Evolutionary conservation across 148 eudicot species (phyloP).

Genomic region (Mesembryanthemum crystallinum): DNA sequence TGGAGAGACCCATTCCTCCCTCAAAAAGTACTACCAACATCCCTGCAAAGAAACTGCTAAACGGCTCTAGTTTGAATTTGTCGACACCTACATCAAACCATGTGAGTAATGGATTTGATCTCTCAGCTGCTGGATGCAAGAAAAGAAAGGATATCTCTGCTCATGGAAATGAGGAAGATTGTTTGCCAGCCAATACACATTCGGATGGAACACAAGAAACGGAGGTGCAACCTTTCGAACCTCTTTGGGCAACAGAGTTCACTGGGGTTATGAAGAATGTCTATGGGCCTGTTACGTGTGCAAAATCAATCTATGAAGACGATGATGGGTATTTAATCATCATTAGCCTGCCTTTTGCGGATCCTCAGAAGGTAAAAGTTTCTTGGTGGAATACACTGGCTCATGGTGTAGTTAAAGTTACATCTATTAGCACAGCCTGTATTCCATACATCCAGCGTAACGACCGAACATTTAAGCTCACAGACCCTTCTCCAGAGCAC

Average conservation of each 20-base stretch:
- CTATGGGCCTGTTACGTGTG: slow-evolving; percentile 70
- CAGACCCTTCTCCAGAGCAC: slow-evolving; percentile 72
- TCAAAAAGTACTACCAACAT: slow-evolving; percentile 39
- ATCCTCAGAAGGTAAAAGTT: slow-evolving; percentile 66
- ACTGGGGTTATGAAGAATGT: slow-evolving; percentile 71
- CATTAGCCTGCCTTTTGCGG: slow-evolving; percentile 59
- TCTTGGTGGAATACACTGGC: slow-evolving; percentile 70
- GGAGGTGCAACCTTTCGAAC: slow-evolving; percentile 43
- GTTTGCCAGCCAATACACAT: slow-evolving; percentile 30
- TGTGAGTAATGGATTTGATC: slow-evolving; percentile 47
- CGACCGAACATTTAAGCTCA: slow-evolving; percentile 59
- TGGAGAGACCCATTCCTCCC: slow-evolving; percentile 52
- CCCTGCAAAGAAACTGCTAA: slow-evolving; percentile 48
- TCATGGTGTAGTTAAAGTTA: slow-evolving; percentile 66
- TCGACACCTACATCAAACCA: slow-evolving; percentile 51
- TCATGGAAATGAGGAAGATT: slow-evolving; percentile 49
- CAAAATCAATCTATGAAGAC: slow-evolving; percentile 75
- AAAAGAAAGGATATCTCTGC: slow-evolving; percentile 54
- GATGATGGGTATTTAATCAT: slow-evolving; percentile 63
- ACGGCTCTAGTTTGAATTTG: slow-evolving; percentile 66
- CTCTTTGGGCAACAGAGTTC: slow-evolving; percentile 57
- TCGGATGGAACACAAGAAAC: slow-evolving; percentile 34
- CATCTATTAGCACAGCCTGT: slow-evolving; percentile 62
- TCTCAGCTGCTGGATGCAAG: slow-evolving; percentile 40
- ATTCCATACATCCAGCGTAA: slow-evolving; percentile 55